Evolutionary conservation across 202 grass and related monocot genomes (phyloP).

Genomic region (Schoenoplectus triqueter): DNA sequence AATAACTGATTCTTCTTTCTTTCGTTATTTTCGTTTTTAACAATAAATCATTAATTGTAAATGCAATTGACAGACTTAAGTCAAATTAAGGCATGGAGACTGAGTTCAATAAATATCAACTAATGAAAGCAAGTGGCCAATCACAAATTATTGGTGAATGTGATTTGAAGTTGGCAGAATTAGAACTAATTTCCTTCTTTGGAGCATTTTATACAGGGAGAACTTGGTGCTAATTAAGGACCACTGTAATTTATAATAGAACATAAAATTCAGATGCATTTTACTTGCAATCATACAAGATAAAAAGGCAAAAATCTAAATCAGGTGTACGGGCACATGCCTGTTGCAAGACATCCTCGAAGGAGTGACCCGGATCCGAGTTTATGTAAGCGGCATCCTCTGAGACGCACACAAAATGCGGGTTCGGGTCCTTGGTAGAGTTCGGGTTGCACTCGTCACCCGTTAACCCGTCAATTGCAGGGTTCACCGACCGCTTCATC

Average conservation of each 20-base stretch:
- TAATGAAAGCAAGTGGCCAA: not conserved
- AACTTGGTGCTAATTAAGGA: too few relatives aligned
- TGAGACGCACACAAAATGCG: slow-evolving; percentile 70
- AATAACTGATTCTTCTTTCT: not conserved
- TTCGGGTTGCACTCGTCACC: slow-evolving; percentile 80
- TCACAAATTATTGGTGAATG: not conserved
- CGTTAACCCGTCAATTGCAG: slow-evolving; percentile 78
- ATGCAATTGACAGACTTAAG: slow-evolving; percentile 1
- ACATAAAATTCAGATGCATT: slow-evolving; percentile 8
- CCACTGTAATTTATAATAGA: too few relatives aligned
- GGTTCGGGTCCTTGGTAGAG: slow-evolving; percentile 20
- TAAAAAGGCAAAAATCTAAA: not conserved
- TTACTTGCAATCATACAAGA: not conserved
- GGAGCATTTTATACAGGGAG: too few relatives aligned
- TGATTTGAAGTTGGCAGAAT: not conserved
- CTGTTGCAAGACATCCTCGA: slow-evolving; percentile 83
- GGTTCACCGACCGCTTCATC: slow-evolving; percentile 73
- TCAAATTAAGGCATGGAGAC: not conserved
- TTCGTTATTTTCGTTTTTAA: not conserved
- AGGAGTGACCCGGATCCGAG: slow-evolving; percentile 84
- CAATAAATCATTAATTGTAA: not conserved
- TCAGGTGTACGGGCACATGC: not conserved
- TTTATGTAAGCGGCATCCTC: slow-evolving; percentile 71
- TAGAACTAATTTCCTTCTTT: not conserved
- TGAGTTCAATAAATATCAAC: not conserved